These are phyloP conservation scores for Emericellopsis cladophorae DNA, from an alignment of 2,329 filamentous ascomycete species.

Conservation along the genomic window DNA sequence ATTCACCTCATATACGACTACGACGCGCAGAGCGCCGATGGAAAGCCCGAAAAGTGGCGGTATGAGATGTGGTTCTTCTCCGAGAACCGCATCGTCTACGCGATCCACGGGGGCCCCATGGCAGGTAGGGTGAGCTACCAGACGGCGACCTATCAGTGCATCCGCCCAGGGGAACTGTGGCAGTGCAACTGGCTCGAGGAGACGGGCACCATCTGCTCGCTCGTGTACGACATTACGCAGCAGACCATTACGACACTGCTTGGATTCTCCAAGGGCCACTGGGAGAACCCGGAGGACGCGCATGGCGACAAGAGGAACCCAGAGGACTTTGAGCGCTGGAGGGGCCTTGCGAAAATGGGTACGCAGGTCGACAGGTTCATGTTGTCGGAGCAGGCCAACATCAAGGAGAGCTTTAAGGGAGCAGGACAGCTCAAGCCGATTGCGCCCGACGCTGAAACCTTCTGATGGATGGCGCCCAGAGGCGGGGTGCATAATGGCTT, in stretches of 20 bases:
- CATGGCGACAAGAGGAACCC: slow-evolving; percentile 42
- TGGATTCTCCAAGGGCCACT: slow-evolving; percentile 42
- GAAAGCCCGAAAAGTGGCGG: slow-evolving; percentile 44
- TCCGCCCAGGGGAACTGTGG: slow-evolving; percentile 44
- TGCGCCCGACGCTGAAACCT: slow-evolving; percentile 10
- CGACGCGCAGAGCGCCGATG: slow-evolving; percentile 28
- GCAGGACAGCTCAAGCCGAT: slow-evolving; percentile 33
- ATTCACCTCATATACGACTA: slow-evolving; percentile 46
- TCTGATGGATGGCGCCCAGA: not conserved
- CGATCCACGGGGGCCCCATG: slow-evolving; percentile 49
- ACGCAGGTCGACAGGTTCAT: slow-evolving; percentile 35
- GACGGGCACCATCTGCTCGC: slow-evolving; percentile 41
- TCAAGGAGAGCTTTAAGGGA: slow-evolving; percentile 35
- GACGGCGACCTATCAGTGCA: slow-evolving; percentile 41
- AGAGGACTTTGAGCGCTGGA: slow-evolving; percentile 38
- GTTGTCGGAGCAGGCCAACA: slow-evolving; percentile 39
- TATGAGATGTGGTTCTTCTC: slow-evolving; percentile 51
- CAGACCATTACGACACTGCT: slow-evolving; percentile 37
- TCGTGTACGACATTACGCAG: slow-evolving; percentile 40
- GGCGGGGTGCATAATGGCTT: too few species aligned
- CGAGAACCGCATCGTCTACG: slow-evolving; percentile 39
- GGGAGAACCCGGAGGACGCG: slow-evolving; percentile 35
- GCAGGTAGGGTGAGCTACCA: slow-evolving; percentile 40
- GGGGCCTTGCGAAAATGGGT: slow-evolving; percentile 31
- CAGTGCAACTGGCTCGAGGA: slow-evolving; percentile 50